phyloP scores from a whole-genome alignment of 2,329 filamentous ascomycete species.

The Purpureocillium lavendulum region DNA sequence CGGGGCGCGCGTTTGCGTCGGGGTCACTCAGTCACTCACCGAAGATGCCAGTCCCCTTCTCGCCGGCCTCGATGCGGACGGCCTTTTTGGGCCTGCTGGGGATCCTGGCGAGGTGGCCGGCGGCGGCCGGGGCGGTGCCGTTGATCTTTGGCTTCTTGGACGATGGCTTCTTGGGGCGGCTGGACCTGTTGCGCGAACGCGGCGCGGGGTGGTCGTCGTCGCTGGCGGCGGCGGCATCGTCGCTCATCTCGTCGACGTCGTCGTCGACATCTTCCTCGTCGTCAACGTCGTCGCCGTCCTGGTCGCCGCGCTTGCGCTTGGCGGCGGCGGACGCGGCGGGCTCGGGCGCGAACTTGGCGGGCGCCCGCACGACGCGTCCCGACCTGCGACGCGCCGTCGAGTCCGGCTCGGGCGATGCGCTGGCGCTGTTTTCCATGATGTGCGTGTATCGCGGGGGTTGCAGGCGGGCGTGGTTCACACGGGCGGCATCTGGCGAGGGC shows the following conservation, averaged over 20 bases:
- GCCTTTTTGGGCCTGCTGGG: constrained; percentile 49
- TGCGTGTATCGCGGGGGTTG: constrained; percentile 7
- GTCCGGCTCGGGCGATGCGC: constrained; percentile 33
- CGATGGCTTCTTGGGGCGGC: constrained; percentile 46
- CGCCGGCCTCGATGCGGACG: constrained; percentile 40
- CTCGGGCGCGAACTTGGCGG: constrained; percentile 52
- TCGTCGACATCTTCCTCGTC: constrained; percentile 40
- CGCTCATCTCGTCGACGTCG: constrained; percentile 35
- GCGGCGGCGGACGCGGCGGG: constrained; percentile 26
- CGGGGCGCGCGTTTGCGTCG: too few species aligned
- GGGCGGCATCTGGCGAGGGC: constrained; percentile 10
- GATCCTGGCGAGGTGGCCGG: constrained; percentile 31
- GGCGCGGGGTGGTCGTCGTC: constrained; percentile 30
- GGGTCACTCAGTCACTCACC: too few species aligned
- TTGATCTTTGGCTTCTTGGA: constrained; percentile 59
- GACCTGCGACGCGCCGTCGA: constrained; percentile 54
- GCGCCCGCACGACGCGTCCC: constrained; percentile 56
- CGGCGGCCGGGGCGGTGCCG: constrained; percentile 32
- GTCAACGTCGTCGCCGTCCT: constrained; percentile 38
- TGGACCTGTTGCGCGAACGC: constrained; percentile 29
- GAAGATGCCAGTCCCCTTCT: constrained; percentile 46
- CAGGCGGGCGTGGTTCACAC: constrained; percentile 4
- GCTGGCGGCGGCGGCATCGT: constrained; percentile 39
- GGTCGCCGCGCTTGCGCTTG: constrained; percentile 51
- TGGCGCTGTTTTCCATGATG: constrained; percentile 11